Conservation (phyloP, 2,329 filamentous ascomycete genomes). For the Myriosclerotinia duriaeana region DNA sequence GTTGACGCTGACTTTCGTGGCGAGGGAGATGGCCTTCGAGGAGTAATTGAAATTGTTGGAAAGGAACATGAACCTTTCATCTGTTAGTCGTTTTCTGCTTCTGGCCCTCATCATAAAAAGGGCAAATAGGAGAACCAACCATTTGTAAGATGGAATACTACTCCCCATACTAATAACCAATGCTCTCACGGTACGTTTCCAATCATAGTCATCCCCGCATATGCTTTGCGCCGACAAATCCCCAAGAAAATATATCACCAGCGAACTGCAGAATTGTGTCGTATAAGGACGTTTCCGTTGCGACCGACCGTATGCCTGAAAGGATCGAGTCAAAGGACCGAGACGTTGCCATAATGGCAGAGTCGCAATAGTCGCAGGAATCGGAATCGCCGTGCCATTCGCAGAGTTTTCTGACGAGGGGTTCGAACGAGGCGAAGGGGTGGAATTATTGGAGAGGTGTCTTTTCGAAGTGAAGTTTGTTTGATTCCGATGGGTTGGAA, state of each 20-base stretch:
- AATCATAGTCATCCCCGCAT: constrained; percentile 61
- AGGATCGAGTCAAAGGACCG: constrained; percentile 55
- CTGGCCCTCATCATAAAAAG: no score
- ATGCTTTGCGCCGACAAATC: constrained; percentile 78
- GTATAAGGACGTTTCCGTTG: constrained; percentile 71
- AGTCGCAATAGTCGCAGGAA: constrained; percentile 45
- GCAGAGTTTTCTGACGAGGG: constrained; percentile 29
- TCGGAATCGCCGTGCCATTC: constrained; percentile 44
- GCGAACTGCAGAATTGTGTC: constrained; percentile 74
- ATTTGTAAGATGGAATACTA: constrained; percentile 77
- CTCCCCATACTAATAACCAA: constrained; percentile 71
- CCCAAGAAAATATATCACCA: constrained; percentile 76
- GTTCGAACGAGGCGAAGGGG: constrained; percentile 24
- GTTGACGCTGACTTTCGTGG: constrained; percentile 76
- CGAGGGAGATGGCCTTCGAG: constrained; percentile 68
- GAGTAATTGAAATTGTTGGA: constrained; percentile 80
- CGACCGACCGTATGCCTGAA: constrained; percentile 63
- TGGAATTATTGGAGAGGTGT: constrained; percentile 26
- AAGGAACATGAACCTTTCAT: constrained; percentile 68
- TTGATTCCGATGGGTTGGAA: constrained; percentile 26
- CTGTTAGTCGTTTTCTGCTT: background rate
- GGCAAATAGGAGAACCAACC: constrained; percentile 53
- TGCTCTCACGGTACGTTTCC: constrained; percentile 66
- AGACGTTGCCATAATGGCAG: constrained; percentile 55
- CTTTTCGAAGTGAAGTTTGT: constrained; percentile 29